Conservation (phyloP, 805 yeast species). For the Pichia paraexigua region DNA sequence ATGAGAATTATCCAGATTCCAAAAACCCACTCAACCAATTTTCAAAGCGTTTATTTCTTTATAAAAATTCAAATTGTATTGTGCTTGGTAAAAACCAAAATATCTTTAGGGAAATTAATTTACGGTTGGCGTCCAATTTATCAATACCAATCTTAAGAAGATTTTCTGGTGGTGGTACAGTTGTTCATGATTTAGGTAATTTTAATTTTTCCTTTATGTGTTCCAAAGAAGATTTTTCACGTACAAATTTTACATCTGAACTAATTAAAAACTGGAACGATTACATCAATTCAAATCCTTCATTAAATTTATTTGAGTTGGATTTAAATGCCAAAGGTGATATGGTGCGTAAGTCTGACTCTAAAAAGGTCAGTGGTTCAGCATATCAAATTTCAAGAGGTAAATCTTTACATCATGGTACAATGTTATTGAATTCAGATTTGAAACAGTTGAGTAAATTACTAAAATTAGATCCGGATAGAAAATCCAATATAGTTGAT, state of each 20-base stretch:
- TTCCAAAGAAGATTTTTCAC: conserved; percentile 48
- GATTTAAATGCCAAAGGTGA: conserved; percentile 73
- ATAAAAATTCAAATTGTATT: conserved; percentile 76
- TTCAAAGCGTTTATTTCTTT: conserved; percentile 56
- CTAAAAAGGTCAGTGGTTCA: conserved; percentile 77
- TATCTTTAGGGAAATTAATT: conserved; percentile 80
- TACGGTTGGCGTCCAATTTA: conserved; percentile 42
- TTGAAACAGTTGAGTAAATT: conserved; percentile 52
- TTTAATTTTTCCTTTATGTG: conserved; percentile 78
- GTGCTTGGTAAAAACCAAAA: conserved; percentile 95
- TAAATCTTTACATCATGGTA: conserved; percentile 89
- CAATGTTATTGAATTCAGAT: conserved; percentile 73
- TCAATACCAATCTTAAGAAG: conserved; percentile 68
- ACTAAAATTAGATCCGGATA: conserved; percentile 30
- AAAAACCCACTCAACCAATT: conserved; percentile 18
- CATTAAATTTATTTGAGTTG: conserved; percentile 20
- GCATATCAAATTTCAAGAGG: conserved; percentile 83
- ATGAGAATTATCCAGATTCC: conserved; percentile 48
- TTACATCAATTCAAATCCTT: conserved; percentile 2
- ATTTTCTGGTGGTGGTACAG: conserved; percentile 93
- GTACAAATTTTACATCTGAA: conserved; percentile 41
- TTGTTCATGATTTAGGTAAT: conserved; percentile 88
- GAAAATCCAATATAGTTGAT: conserved; percentile 19
- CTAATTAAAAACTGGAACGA: conserved; percentile 19
- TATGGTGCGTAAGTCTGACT: conserved; percentile 41